Percentiles rank a stretch among this genome's conserved stretches.
Evolutionary conservation across 768 basidiomycete species (phyloP).

Genomic region (Leccinum rimulosum): DNA sequence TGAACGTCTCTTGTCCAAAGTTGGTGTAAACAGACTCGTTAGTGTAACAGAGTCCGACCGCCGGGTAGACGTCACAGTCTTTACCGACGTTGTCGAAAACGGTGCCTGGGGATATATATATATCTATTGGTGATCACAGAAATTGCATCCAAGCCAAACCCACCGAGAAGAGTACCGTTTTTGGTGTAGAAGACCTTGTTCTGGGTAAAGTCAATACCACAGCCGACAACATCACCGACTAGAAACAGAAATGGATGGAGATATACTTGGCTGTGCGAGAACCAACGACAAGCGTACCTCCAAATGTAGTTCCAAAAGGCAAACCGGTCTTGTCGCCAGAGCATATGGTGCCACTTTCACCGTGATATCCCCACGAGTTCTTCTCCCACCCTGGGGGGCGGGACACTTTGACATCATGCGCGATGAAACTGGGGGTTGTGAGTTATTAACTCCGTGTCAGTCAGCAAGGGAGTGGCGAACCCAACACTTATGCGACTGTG

Average conservation of each 20-base stretch:
- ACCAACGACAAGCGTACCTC: slow-evolving; percentile 50
- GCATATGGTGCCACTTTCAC: slow-evolving; percentile 82
- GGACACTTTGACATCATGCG: slow-evolving; percentile 58
- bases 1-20: slow-evolving; percentile 85
- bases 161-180: slow-evolving; percentile 75
- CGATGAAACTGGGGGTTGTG: slow-evolving; percentile 54
- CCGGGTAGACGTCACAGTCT: slow-evolving; percentile 70
- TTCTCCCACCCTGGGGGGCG: slow-evolving; percentile 86
- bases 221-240: slow-evolving; percentile 90
- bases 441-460: slow-evolving; percentile 10
- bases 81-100: slow-evolving; percentile 74
- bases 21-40: slow-evolving; percentile 82
- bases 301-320: slow-evolving; percentile 75
- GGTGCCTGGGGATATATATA: slow-evolving; percentile 40
- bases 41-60: slow-evolving; percentile 81
- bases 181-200: slow-evolving; percentile 86
- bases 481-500: slow-evolving; percentile 78
- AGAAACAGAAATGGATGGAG: slow-evolving; percentile 7
- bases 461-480: slow-evolving; percentile 38
- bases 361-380: slow-evolving; percentile 89
- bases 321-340: slow-evolving; percentile 70
- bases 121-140: slow-evolving; percentile 12
- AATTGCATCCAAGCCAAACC: neutral
- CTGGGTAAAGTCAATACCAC: slow-evolving; percentile 86
- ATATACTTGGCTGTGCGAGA: neutral